Evolutionary conservation across 306 rosid species (phyloP), one percentile per base, ranked within the genome.

Genomic region (Cajanus cajan): DNA sequence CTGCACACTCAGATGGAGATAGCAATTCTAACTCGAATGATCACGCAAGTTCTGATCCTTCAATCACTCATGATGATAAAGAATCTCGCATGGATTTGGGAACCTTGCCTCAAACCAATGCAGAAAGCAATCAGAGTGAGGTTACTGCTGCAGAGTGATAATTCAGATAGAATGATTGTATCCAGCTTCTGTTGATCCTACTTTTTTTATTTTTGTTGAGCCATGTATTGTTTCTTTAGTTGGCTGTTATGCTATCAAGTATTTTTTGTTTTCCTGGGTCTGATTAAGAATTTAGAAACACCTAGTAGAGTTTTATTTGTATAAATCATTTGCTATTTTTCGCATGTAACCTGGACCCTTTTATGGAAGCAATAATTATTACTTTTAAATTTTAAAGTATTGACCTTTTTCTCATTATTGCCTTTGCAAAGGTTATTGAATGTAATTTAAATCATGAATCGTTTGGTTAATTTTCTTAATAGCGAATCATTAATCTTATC

Each of bases 91-190:
- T 85, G 3, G 92, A 94, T 79, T 80, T 92, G 88, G 95, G 74
- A 55, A 90, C 92, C 75, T 83, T 89, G 79, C 94, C 90, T 1
- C 91, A 89, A 65, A 85, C 85, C 86, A 85, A 74, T 74, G 74
- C 78, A 1, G 90, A 85, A 74, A 86, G 80, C 83, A 85, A 63
- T 68, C 78, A 45, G 79, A 77, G 54, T 2, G 88, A 82, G 83
- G 83, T 24, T 74, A 65, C 81, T 43, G 82, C 97, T 45, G 81
- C 88, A 40, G 90, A 85, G 91, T 87, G 84, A 90, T 73, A 16
- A 65, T 45, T 54, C 61, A 58, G 36, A 82, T 58, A 67, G 80
- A 18, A 58, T 25, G 73, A 71, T 31, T 83, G 81, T 59, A 72
- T 66, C 52, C 15, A 48, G 76, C 64, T 57, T 54, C 65, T 73